Evolutionary conservation across 2,329 filamentous ascomycete genomes (phyloP).

Genomic region (Podosphaera fusca): DNA sequence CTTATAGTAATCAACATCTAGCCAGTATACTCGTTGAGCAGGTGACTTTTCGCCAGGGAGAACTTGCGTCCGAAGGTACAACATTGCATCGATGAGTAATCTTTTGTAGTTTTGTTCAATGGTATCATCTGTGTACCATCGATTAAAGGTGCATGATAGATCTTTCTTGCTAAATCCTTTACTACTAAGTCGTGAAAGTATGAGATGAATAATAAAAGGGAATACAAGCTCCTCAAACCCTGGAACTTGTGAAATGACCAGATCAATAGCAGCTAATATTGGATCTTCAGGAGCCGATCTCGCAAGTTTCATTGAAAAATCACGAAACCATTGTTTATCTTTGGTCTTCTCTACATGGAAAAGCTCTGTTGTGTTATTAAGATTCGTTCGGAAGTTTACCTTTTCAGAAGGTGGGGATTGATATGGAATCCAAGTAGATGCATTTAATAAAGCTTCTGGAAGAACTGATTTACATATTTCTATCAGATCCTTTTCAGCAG

Average conservation of each 20-base stretch:
- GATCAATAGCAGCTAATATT: conserved; percentile 43
- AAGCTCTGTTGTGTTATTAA: conserved; percentile 3
- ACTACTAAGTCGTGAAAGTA: conserved; percentile 45
- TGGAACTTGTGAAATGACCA: conserved; percentile 40
- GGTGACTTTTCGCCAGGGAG: conserved; percentile 54
- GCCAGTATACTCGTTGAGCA: conserved; percentile 59
- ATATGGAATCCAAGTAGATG: conserved; percentile 34
- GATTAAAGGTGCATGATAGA: conserved; percentile 41
- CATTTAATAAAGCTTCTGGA: conserved; percentile 25
- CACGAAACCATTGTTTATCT: conserved; percentile 32
- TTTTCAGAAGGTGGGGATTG: conserved; percentile 30
- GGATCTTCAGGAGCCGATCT: conserved; percentile 36
- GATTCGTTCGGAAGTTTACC: conserved; percentile 2
- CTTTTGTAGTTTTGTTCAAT: conserved; percentile 37
- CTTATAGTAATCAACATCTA: conserved; percentile 54
- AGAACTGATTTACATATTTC: conserved; percentile 29
- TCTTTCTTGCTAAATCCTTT: conserved; percentile 33
- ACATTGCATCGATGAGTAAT: conserved; percentile 51
- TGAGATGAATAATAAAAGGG: conserved; percentile 66
- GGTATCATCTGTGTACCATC: conserved; percentile 32
- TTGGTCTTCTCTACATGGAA: conserved; percentile 18
- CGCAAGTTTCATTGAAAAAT: conserved; percentile 37
- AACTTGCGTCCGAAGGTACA: conserved; percentile 72
- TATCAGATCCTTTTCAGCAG: conserved; percentile 17
- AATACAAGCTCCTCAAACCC: conserved; percentile 53